Evolutionary conservation across 129 eudicot species (phyloP).

Genomic region (Flaveria brownii): DNA sequence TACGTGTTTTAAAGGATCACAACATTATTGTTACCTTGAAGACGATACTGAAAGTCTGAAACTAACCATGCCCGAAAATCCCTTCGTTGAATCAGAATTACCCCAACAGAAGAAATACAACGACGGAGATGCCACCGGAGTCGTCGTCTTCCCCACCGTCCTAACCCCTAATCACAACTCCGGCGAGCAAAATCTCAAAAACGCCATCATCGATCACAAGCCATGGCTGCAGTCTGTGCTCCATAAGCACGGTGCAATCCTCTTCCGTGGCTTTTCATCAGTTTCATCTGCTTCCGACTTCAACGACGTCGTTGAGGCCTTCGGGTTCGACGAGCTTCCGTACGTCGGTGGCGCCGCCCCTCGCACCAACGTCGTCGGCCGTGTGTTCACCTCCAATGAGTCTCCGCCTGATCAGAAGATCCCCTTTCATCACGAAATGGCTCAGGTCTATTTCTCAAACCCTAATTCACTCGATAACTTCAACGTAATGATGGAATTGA

Average conservation of each 20-base stretch:
- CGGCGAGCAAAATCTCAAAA: slow-evolving; percentile 22
- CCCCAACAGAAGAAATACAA: slow-evolving; percentile 57
- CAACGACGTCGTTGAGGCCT: slow-evolving; percentile 89
- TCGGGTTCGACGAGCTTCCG: slow-evolving; percentile 81
- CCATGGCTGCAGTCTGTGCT: slow-evolving; percentile 60
- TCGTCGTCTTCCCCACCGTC: slow-evolving; percentile 53
- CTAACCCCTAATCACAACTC: slow-evolving; percentile 42
- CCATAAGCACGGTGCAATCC: slow-evolving; percentile 58
- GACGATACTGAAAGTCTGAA: not conserved
- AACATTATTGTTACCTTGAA: not conserved
- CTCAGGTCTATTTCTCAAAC: slow-evolving; percentile 53
- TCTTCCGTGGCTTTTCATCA: slow-evolving; percentile 66
- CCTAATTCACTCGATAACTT: not conserved
- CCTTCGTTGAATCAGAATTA: slow-evolving; percentile 37
- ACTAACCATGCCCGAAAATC: slow-evolving; percentile 42
- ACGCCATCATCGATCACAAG: slow-evolving; percentile 49
- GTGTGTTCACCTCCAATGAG: slow-evolving; percentile 93
- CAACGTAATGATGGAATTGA: not conserved
- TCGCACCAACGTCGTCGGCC: slow-evolving; percentile 75
- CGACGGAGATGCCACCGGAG: slow-evolving; percentile 22
- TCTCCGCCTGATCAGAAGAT: slow-evolving; percentile 97
- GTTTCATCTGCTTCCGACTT: slow-evolving; percentile 65
- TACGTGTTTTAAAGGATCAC: not conserved
- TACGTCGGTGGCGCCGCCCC: slow-evolving; percentile 98
- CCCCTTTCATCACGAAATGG: slow-evolving; percentile 97